These are phyloP conservation scores for Choanephora cucurbitarum DNA, from an alignment of 371 early-diverging fungal genomes.

Conservation along the genomic window DNA sequence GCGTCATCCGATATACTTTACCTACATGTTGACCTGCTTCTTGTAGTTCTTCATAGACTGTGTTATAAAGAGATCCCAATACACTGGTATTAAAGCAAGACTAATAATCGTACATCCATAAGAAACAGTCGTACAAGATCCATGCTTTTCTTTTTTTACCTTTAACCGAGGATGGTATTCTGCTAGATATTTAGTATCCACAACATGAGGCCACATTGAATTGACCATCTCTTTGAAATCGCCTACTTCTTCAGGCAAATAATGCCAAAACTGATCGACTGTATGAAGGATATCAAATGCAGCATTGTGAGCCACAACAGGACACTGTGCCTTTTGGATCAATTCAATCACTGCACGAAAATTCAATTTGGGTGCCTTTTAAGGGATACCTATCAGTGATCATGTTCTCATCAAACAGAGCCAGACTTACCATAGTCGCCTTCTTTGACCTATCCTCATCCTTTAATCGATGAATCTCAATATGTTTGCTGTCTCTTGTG, in stretches of 20 bases:
- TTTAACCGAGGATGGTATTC: constrained; percentile 51
- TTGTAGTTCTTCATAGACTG: constrained; percentile 30
- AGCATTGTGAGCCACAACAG: constrained; percentile 85
- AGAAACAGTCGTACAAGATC: neutral
- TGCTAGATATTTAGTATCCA: constrained; percentile 60
- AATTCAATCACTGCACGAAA: constrained; percentile 79
- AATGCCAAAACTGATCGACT: constrained; percentile 71
- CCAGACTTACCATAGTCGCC: constrained; percentile 16
- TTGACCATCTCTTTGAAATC: constrained; percentile 59
- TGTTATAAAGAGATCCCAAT: constrained; percentile 36
- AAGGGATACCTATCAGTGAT: too few relatives aligned
- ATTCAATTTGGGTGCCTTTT: constrained; percentile 54
- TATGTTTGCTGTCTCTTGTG: constrained; percentile 34
- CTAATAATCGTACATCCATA: too few relatives aligned
- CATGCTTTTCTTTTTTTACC: constrained; percentile 16
- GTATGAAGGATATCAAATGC: constrained; percentile 78
- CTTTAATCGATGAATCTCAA: constrained; percentile 37
- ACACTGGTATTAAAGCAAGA: constrained; percentile 31
- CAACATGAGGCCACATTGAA: constrained; percentile 57
- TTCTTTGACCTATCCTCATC: constrained; percentile 35
- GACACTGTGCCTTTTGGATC: constrained; percentile 67
- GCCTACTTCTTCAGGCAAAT: constrained; percentile 59
- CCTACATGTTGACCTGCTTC: constrained; percentile 45
- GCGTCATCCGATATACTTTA: too few relatives aligned
- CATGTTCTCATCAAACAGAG: too few relatives aligned